A percentile compares a stretch with the other conserved stretches of the same genome.
phyloP scores from a whole-genome alignment of 306 rosid genomes.

The Astragalus glycyphyllos region DNA sequence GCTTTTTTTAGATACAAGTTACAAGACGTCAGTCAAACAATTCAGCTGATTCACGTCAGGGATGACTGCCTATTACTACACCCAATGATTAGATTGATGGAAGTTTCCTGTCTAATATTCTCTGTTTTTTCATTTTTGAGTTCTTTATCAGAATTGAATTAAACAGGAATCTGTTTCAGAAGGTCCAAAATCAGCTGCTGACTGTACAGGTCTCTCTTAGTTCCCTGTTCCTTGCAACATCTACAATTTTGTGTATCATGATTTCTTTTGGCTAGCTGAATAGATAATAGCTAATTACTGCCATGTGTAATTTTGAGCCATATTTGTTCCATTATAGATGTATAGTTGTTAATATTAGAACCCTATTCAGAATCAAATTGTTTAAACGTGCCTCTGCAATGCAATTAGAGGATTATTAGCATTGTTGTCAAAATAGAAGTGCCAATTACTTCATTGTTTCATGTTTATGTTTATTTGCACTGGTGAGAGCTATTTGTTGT shows the following conservation, averaged over 20 bases:
- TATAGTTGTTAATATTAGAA: conserved; percentile 38
- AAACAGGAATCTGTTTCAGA: conserved; percentile 45
- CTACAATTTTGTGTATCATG: conserved; percentile 37
- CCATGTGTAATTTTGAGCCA: conserved; percentile 41
- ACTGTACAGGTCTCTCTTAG: conserved; percentile 59
- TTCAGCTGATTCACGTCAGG: conserved; percentile 42
- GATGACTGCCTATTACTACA: conserved; percentile 37
- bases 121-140: conserved; percentile 24
- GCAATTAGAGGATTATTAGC: conserved; percentile 14
- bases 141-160: conserved; percentile 42
- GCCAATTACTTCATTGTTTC: not conserved
- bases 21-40: conserved; percentile 19
- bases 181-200: conserved; percentile 50
- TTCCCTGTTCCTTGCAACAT: conserved; percentile 31
- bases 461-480: not conserved
- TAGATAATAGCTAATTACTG: conserved; percentile 24
- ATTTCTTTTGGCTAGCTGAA: conserved; percentile 43
- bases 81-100: conserved; percentile 40
- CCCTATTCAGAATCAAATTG: conserved; percentile 23
- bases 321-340: conserved; percentile 36
- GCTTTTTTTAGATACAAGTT: conserved; percentile 32
- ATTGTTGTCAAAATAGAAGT: conserved; percentile 6
- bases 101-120: conserved; percentile 36
- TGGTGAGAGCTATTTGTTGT: not conserved
- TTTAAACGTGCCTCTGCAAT: conserved; percentile 17